Conservation (phyloP, 2,329 filamentous ascomycete genomes). For the Alternaria dauci region DNA sequence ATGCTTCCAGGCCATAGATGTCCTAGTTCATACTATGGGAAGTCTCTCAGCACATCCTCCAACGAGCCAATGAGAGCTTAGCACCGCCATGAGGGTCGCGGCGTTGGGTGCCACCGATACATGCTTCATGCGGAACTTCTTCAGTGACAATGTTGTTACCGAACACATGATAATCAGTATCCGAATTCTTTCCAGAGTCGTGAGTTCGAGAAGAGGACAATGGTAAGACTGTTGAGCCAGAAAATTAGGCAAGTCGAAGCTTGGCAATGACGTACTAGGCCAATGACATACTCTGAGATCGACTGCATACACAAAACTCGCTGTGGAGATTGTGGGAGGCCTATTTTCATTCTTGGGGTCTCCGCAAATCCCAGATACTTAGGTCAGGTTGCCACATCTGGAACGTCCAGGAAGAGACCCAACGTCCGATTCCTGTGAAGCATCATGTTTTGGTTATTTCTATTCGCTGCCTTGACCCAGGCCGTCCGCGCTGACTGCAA, state of each 20-base stretch:
- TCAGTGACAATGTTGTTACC: background rate
- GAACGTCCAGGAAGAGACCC: background rate
- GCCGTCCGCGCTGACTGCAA: conserved; percentile 15
- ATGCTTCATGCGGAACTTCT: background rate
- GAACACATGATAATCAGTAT: background rate
- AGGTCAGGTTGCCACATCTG: background rate
- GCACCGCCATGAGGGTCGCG: background rate
- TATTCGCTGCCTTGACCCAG: conserved; percentile 1
- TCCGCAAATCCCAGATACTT: background rate
- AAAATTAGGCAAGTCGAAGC: background rate
- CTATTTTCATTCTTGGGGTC: background rate
- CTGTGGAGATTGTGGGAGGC: background rate
- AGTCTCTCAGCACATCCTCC: background rate
- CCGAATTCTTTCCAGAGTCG: background rate
- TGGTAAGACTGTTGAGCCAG: background rate
- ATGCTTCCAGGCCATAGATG: background rate
- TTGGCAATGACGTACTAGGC: conserved; percentile 1
- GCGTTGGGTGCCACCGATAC: background rate
- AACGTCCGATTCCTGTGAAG: background rate
- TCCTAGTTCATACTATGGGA: background rate
- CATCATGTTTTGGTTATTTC: conserved; percentile 7
- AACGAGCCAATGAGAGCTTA: background rate
- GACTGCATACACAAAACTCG: background rate
- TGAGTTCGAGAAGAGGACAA: background rate
- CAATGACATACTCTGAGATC: background rate